Evolutionary conservation across 768 basidiomycete genomes (phyloP).

Genomic region (Serendipita sp.): DNA sequence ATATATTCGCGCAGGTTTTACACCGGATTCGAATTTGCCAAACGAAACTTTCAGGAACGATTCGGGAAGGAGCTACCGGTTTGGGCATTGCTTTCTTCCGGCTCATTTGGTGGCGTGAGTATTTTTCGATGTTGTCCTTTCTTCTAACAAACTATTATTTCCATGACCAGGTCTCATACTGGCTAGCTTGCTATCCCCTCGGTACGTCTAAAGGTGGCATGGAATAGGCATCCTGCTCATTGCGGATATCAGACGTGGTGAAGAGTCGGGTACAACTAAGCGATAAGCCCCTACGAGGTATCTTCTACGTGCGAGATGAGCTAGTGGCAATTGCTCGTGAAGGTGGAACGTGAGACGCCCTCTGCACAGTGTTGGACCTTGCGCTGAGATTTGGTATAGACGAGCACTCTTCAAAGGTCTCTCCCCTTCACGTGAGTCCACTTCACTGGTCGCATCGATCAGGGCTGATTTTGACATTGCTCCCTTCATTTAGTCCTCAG

Average conservation of each 20-base stretch:
- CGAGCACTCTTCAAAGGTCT: conserved; percentile 56
- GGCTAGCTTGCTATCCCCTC: conserved; percentile 85
- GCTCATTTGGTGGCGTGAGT: conserved; percentile 67
- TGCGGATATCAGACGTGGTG: conserved; percentile 47
- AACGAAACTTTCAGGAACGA: conserved; percentile 48
- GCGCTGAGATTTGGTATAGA: conserved; percentile 19
- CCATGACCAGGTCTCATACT: conserved; percentile 58
- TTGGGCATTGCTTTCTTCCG: conserved; percentile 72
- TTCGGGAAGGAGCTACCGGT: conserved; percentile 62
- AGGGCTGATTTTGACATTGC: not conserved
- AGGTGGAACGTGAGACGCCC: conserved; percentile 47
- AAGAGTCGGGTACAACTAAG: conserved; percentile 84
- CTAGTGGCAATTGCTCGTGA: conserved; percentile 50
- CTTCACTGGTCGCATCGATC: not conserved
- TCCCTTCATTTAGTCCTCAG: conserved; percentile 33
- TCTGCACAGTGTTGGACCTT: not conserved
- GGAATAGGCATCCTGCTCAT: not conserved
- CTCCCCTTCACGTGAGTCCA: conserved; percentile 53
- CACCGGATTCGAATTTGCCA: conserved; percentile 76
- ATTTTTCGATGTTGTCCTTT: not conserved
- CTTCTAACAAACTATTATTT: conserved; percentile 9
- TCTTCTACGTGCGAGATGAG: conserved; percentile 62
- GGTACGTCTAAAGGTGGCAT: conserved; percentile 25
- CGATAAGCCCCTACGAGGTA: conserved; percentile 50
- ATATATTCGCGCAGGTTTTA: conserved; percentile 7